Conservation (phyloP, 139 green algal genomes). For the Desmodesmus armatus region DNA sequence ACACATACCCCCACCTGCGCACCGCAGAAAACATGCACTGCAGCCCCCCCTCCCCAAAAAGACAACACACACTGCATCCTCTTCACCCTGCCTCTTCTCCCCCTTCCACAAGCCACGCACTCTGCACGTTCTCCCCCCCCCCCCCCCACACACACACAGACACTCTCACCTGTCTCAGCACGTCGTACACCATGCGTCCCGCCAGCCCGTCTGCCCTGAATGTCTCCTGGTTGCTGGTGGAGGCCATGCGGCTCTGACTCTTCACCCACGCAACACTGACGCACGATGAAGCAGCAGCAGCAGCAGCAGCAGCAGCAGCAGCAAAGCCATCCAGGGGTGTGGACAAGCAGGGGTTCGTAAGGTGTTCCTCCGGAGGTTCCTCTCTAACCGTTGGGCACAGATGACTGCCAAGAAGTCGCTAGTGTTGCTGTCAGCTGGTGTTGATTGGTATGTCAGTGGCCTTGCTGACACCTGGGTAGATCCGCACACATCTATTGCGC, state of each 20-base stretch:
- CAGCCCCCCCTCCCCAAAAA: not conserved
- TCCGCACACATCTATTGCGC: too few relatives aligned
- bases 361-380: too few relatives aligned
- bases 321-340: too few relatives aligned
- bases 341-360: too few relatives aligned
- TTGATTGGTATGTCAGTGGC: too few relatives aligned
- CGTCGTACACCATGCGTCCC: conserved; percentile 59
- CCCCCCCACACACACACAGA: not conserved
- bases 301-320: not conserved
- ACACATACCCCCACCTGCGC: not conserved
- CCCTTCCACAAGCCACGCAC: too few relatives aligned
- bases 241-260: conserved; percentile 72
- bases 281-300: too few relatives aligned
- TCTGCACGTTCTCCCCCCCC: too few relatives aligned
- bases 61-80: not conserved
- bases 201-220: conserved; percentile 49
- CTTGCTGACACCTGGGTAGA: too few relatives aligned
- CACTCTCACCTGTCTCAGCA: conserved; percentile 57
- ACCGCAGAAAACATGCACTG: not conserved
- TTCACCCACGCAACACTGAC: conserved; percentile 69
- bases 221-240: conserved; percentile 84
- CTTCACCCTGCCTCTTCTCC: too few relatives aligned
- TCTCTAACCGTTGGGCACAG: too few relatives aligned
- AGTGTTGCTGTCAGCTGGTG: conserved; percentile 39
- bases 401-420: too few relatives aligned